Evolutionary conservation across 306 rosid species (phyloP).

Genomic region (Crataegus laevigata): DNA sequence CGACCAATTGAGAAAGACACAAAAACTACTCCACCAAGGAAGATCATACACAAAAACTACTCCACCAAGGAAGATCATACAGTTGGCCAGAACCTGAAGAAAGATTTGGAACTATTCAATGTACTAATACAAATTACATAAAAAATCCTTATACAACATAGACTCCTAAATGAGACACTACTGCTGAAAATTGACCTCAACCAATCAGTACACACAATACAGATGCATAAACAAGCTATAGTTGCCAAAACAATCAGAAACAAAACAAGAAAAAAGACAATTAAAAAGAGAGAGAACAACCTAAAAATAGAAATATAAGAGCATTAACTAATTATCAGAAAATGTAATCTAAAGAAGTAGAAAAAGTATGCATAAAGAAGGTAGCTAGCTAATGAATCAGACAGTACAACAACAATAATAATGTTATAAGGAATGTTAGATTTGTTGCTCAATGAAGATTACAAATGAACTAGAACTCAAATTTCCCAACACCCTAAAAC

Average conservation of each 20-base stretch:
- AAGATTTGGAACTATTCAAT: conserved; percentile 10
- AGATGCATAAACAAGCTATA: background rate
- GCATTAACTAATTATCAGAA: background rate
- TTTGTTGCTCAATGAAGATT: too few relatives aligned
- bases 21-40: too few relatives aligned
- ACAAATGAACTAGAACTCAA: too few relatives aligned
- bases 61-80: conserved; percentile 97
- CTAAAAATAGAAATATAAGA: background rate
- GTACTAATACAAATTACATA: background rate
- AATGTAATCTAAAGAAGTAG: background rate
- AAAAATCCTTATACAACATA: background rate
- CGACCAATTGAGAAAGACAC: conserved; percentile 93
- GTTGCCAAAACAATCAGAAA: background rate
- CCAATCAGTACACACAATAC: background rate
- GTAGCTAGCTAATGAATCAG: too few relatives aligned
- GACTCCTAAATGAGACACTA: background rate
- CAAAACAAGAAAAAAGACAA: background rate
- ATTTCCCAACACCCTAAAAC: too few relatives aligned
- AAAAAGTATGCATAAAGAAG: background rate
- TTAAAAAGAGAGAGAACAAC: background rate
- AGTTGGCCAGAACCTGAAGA: conserved; percentile 90
- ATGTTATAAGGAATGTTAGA: too few relatives aligned
- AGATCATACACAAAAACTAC: too few relatives aligned
- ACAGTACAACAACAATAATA: too few relatives aligned
- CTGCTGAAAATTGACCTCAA: background rate